Percentiles rank a stretch among this genome's conserved stretches.
phyloP scores from a whole-genome alignment of 805 yeast genomes.

The Ogataea pignaliae region DNA sequence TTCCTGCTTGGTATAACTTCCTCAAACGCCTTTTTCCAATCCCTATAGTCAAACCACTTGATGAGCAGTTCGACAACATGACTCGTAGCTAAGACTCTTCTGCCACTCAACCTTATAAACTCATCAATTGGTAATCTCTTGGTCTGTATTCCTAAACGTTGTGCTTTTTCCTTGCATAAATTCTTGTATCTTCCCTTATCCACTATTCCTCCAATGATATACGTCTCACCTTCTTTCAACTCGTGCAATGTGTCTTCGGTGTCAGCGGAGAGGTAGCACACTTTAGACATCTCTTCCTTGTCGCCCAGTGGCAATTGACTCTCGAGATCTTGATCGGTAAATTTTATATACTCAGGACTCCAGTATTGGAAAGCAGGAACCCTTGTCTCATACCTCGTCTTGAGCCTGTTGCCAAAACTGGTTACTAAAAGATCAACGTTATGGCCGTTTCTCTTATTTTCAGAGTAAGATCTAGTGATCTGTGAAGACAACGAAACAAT shows the following conservation, averaged over 20 bases:
- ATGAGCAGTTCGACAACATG: constrained; percentile 90
- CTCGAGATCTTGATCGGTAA: constrained; percentile 38
- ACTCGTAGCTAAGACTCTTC: constrained; percentile 87
- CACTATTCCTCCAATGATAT: constrained; percentile 92
- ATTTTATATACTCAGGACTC: constrained; percentile 50
- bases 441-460: constrained; percentile 57
- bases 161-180: constrained; percentile 79
- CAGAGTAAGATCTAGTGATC: constrained; percentile 76
- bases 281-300: constrained; percentile 28
- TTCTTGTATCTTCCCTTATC: constrained; percentile 88
- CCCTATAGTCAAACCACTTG: constrained; percentile 69
- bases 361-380: constrained; percentile 61
- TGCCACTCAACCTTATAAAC: constrained; percentile 74
- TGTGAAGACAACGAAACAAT: constrained; percentile 72
- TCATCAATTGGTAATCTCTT: constrained; percentile 85
- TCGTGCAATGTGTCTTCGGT: constrained; percentile 64
- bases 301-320: constrained; percentile 22
- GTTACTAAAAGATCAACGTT: constrained; percentile 58
- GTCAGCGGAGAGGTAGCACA: constrained; percentile 81
- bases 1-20: constrained; percentile 84
- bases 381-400: constrained; percentile 61
- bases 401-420: constrained; percentile 61
- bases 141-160: constrained; percentile 61
- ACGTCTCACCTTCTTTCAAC: constrained; percentile 66
- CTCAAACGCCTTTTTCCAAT: constrained; percentile 87